phyloP scores from a whole-genome alignment of 2,329 filamentous ascomycete species.

The Allantophomopsis cytisporea region DNA sequence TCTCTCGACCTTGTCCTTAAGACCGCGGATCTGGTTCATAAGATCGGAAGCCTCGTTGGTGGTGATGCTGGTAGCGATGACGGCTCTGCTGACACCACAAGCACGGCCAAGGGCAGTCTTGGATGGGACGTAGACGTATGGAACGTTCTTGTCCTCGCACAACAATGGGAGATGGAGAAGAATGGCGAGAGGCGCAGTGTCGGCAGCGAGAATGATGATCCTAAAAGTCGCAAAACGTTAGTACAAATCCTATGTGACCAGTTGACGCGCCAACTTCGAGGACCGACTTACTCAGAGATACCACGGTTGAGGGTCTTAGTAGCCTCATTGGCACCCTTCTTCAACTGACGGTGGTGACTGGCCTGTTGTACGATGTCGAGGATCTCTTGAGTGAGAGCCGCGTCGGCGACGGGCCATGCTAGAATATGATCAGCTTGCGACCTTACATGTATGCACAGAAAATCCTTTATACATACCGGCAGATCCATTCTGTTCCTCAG shows the following conservation, averaged over 20 bases:
- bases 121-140: constrained; percentile 59
- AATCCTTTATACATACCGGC: constrained; percentile 11
- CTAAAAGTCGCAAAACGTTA: too few species aligned
- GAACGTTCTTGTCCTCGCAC: constrained; percentile 69
- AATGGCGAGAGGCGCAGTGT: constrained; percentile 78
- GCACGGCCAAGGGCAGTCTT: constrained; percentile 82
- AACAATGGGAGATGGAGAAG: constrained; percentile 81
- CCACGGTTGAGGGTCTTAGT: constrained; percentile 89
- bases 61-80: constrained; percentile 81
- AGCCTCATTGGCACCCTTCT: constrained; percentile 15
- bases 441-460: not conserved
- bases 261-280: too few species aligned
- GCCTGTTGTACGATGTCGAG: constrained; percentile 61
- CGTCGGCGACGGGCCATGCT: constrained; percentile 63
- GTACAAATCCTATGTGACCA: too few species aligned
- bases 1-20: constrained; percentile 93
- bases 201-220: constrained; percentile 78
- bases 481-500: constrained; percentile 19
- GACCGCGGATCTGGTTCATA: constrained; percentile 69
- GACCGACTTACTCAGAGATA: constrained; percentile 46
- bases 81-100: constrained; percentile 76
- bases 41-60: constrained; percentile 86
- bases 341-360: not conserved
- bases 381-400: constrained; percentile 65
- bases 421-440: constrained; percentile 1